Percentiles rank a stretch among this genome's conserved stretches.
Evolutionary conservation across 2,329 filamentous ascomycete species (phyloP).

Genomic region (Daldinia sp.): DNA sequence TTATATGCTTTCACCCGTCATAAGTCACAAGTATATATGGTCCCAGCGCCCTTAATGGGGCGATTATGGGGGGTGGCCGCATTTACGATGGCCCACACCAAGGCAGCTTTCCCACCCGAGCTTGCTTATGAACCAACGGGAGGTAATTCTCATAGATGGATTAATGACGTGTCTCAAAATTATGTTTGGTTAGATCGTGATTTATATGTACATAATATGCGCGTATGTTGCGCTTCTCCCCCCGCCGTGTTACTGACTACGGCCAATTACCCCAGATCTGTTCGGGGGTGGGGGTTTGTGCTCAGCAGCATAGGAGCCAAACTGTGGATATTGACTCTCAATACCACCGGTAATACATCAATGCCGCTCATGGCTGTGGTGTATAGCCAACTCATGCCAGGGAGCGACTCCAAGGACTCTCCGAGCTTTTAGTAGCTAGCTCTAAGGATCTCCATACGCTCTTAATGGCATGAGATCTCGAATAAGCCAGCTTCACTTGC

Average conservation of each 20-base stretch:
- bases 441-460: background rate
- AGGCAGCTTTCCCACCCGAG: background rate
- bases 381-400: background rate
- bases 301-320: conserved; percentile 1
- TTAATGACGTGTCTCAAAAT: conserved; percentile 16
- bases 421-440: background rate
- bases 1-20: background rate
- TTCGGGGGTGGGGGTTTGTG: conserved; percentile 4
- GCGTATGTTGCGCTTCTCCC: conserved; percentile 3
- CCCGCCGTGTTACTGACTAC: conserved; percentile 3
- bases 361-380: background rate
- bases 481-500: background rate
- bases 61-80: background rate
- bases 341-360: conserved; percentile 2
- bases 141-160: background rate
- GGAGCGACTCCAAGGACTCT: background rate
- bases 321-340: background rate
- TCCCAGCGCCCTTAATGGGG: conserved; percentile 5
- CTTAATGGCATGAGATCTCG: background rate
- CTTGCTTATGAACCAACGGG: background rate
- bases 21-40: background rate
- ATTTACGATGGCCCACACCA: conserved; percentile 1
- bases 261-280: conserved; percentile 4
- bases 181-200: background rate
- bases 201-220: conserved; percentile 6